Conservation (phyloP, 1,284 basidiomycete genomes). For the Rhizoctonia solani region DNA sequence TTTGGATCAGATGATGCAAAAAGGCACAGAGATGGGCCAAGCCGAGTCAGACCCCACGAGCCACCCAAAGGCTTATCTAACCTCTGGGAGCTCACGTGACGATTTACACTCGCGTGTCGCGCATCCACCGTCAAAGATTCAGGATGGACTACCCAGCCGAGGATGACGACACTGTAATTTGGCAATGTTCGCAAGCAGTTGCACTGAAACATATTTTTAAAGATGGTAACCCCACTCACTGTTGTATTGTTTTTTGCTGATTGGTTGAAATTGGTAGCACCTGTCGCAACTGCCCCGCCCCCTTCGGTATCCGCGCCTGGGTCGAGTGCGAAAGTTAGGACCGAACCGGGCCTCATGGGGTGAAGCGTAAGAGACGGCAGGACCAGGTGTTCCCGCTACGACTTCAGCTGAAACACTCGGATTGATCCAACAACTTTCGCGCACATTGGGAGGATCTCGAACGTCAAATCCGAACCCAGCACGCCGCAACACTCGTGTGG, state of each 20-base stretch:
- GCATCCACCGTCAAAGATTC: constrained; percentile 17
- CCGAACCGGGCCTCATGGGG: not conserved
- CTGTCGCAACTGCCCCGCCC: not conserved
- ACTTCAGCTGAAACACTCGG: not conserved
- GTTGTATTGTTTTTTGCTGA: not conserved
- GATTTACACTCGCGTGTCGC: constrained; percentile 15
- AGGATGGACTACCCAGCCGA: not conserved
- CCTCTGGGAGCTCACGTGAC: constrained; percentile 1
- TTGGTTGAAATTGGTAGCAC: not conserved
- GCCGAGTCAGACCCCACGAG: too few relatives aligned
- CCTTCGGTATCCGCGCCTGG: too few relatives aligned
- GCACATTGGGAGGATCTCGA: not conserved
- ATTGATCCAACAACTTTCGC: constrained; percentile 10
- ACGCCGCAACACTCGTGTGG: not conserved
- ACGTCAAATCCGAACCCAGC: not conserved
- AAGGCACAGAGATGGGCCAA: too few relatives aligned
- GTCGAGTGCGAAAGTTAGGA: too few relatives aligned
- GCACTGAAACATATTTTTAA: not conserved
- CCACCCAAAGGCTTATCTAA: too few relatives aligned
- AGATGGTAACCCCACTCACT: constrained; percentile 15
- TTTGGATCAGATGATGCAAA: too few relatives aligned
- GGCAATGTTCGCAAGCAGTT: constrained; percentile 8
- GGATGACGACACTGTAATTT: constrained; percentile 9
- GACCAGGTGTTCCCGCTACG: not conserved
- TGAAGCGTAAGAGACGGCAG: constrained; percentile 13